Evolutionary conservation across 2,329 filamentous ascomycete species (phyloP), one percentile per base, ranked within the genome.

Genomic region (Thielaviopsis musarum): DNA sequence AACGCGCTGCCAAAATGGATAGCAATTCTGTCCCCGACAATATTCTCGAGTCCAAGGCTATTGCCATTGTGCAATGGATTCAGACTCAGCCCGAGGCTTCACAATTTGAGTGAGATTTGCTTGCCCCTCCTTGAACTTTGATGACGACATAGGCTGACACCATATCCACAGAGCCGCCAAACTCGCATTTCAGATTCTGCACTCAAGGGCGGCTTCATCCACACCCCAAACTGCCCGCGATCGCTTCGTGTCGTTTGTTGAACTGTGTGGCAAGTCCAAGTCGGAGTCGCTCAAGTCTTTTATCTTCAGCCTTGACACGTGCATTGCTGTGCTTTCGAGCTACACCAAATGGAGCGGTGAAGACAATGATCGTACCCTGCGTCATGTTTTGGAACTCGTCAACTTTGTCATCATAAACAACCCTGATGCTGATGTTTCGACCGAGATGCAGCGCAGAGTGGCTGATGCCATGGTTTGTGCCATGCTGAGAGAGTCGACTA

Each of bases 301-400:
- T 73, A 77, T 77, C 1, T 82, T 80, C 62, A 75, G 75, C 12
- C 68, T 73, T 62, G 66, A 70, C 30, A 75, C 77, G 3, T 74
- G 72, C 21, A 64, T 75, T 56, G 70, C 71, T 57, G 69, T 85
- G 24, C 83, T 84, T 69, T 71, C 77, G 58, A 84, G 82, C 65
- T 85, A 81, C 66, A 72, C 84, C 56, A 81, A 84, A 65, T 84
- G 81, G 80, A 83, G 82, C 64, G 82, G 84, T 65, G 79, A 79
- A 59, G 81, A 84, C 65, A 78, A 81, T 62, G 79, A 83, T 64
- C 74, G 82, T 12, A 81, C 81, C 41, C 79, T 84, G 77, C 78
- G 77, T 63, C 74, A 83, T 61, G 76, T 83, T 4, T 72, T 84
- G 34, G 81, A 85, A 63, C 70, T 82, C 21, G 69, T 84, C 22